Conservation (phyloP, 2,329 filamentous ascomycete genomes). For the Fusarium tuaranense region DNA sequence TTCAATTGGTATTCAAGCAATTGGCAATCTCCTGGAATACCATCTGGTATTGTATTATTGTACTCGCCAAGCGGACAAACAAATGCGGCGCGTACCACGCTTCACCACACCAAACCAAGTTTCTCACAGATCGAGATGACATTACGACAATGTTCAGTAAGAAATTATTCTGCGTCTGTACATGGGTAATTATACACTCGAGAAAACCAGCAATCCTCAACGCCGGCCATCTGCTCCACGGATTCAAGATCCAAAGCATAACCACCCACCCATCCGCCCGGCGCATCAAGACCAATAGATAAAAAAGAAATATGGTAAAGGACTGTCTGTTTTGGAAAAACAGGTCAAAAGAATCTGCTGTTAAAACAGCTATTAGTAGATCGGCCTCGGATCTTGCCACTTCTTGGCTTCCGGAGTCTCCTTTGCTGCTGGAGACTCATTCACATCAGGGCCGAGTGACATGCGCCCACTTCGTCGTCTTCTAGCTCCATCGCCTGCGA, state of each 20-base stretch:
- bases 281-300: constrained; percentile 18
- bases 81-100: neutral
- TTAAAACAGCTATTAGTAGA: constrained; percentile 49
- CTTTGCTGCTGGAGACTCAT: constrained; percentile 48
- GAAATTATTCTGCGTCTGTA: constrained; percentile 22
- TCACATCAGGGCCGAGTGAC: constrained; percentile 57
- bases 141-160: neutral
- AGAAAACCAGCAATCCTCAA: constrained; percentile 28
- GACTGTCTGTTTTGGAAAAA: constrained; percentile 2
- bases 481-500: constrained; percentile 57
- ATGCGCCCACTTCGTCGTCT: constrained; percentile 65
- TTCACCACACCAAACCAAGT: neutral
- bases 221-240: constrained; percentile 37
- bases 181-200: constrained; percentile 28
- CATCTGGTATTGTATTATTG: neutral
- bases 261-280: constrained; percentile 3
- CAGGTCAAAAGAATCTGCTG: constrained; percentile 12
- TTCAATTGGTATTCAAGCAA: neutral
- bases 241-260: constrained; percentile 30
- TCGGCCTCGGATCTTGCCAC: constrained; percentile 57
- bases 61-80: neutral
- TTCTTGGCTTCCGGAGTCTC: constrained; percentile 47
- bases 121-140: neutral
- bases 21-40: neutral
- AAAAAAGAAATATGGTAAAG: constrained; percentile 33